Conservation (phyloP, 83 land plant genomes). For the Diphasiastrum complanatum region DNA sequence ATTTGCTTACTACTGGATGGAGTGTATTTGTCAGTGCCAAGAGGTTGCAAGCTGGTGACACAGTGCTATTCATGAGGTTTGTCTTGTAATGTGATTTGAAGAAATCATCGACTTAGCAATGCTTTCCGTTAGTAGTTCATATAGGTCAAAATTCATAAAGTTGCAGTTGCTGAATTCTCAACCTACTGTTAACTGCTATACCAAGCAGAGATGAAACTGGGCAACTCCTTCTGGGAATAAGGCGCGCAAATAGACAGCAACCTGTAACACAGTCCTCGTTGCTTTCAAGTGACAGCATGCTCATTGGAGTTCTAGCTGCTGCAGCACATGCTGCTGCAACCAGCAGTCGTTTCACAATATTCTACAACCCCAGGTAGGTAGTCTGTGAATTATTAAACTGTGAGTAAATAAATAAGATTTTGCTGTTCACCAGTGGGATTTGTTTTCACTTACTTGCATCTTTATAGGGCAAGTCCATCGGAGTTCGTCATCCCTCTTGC, state of each 20-base stretch:
- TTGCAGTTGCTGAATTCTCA: not conserved
- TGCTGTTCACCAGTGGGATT: not conserved
- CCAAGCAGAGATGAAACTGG: constrained; percentile 63
- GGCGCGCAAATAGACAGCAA: constrained; percentile 59
- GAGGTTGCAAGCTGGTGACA: constrained; percentile 86
- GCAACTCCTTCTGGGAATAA: constrained; percentile 68
- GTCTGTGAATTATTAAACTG: not conserved
- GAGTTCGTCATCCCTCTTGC: constrained; percentile 66
- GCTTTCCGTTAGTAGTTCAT: not conserved
- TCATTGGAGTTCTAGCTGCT: constrained; percentile 45
- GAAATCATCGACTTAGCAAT: not conserved
- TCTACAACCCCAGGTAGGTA: constrained; percentile 76
- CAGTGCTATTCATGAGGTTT: constrained; percentile 79
- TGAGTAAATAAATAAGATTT: not conserved
- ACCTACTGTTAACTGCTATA: constrained; percentile 1
- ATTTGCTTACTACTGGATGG: constrained; percentile 95
- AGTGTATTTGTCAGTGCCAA: constrained; percentile 87
- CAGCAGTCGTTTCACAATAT: constrained; percentile 48
- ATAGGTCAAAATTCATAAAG: not conserved
- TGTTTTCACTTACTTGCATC: not conserved
- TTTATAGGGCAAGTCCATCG: constrained; percentile 64
- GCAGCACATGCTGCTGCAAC: constrained; percentile 59
- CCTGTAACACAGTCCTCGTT: constrained; percentile 19
- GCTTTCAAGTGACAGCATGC: constrained; percentile 38
- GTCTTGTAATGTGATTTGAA: not conserved